Evolutionary conservation across 225 moss, liverwort and hornwort species (phyloP).

Genomic region (Asterella californica): DNA sequence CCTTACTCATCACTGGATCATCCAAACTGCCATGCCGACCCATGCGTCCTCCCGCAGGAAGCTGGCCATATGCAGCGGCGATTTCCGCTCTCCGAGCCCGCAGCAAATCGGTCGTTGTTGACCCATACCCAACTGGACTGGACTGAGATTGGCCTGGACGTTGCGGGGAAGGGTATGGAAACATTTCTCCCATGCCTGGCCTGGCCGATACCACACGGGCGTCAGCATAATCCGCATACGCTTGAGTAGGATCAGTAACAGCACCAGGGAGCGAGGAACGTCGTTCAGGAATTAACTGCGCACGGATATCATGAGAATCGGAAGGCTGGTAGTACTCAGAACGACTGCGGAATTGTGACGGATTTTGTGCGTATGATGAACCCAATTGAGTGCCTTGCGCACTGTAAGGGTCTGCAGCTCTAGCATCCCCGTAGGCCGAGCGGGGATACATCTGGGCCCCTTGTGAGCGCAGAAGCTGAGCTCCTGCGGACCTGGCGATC

Average conservation of each 20-base stretch:
- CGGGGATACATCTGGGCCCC: slow-evolving; percentile 10
- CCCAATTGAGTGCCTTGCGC: neutral
- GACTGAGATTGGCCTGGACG: neutral
- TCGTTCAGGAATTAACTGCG: slow-evolving; percentile 23
- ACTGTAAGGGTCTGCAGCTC: slow-evolving; percentile 22
- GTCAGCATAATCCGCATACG: slow-evolving; percentile 12
- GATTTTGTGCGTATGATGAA: neutral
- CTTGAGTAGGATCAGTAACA: slow-evolving; percentile 17
- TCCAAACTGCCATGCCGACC: neutral
- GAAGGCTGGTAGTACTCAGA: slow-evolving; percentile 1
- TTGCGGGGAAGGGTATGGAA: slow-evolving; percentile 20
- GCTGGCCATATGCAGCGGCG: neutral
- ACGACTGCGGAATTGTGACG: neutral
- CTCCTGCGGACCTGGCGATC: slow-evolving; percentile 19
- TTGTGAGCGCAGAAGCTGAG: slow-evolving; percentile 12
- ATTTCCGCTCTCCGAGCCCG: slow-evolving; percentile 19
- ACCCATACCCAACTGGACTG: neutral
- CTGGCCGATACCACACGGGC: slow-evolving; percentile 15
- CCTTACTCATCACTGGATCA: neutral
- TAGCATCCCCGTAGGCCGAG: slow-evolving; percentile 12
- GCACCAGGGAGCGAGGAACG: slow-evolving; percentile 22
- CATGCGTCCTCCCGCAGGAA: neutral
- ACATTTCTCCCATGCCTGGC: slow-evolving; percentile 18
- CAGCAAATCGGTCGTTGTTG: slow-evolving; percentile 16
- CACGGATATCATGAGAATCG: slow-evolving; percentile 19